These are phyloP conservation scores for Echinosphaeria canescens DNA, from an alignment of 2,329 filamentous ascomycete genomes.

Conservation along the genomic window DNA sequence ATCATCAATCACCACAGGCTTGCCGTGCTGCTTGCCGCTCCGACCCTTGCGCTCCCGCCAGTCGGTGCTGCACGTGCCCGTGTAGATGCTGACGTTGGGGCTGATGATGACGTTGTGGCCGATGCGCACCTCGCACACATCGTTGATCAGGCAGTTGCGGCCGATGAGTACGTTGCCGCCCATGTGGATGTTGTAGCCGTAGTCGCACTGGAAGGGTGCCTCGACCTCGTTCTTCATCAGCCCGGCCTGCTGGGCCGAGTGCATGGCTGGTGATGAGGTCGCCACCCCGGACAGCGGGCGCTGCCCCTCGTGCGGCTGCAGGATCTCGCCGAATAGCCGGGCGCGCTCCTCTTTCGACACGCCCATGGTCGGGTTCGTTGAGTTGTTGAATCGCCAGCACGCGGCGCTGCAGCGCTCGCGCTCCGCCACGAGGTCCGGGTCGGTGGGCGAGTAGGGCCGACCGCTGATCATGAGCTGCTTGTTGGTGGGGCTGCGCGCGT, in stretches of 20 bases:
- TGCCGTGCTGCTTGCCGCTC: slow-evolving; percentile 48
- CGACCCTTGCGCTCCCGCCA: slow-evolving; percentile 53
- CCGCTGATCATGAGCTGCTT: slow-evolving; percentile 82
- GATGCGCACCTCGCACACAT: slow-evolving; percentile 67
- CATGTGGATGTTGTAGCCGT: slow-evolving; percentile 85
- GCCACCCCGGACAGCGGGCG: slow-evolving; percentile 31
- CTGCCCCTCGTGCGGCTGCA: slow-evolving; percentile 37
- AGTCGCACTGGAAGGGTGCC: slow-evolving; percentile 71
- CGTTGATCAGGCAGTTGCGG: slow-evolving; percentile 66
- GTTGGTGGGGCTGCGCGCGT: slow-evolving; percentile 35
- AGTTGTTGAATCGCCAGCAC: slow-evolving; percentile 73
- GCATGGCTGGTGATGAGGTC: slow-evolving; percentile 25
- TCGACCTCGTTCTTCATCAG: slow-evolving; percentile 61
- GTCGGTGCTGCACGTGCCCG: slow-evolving; percentile 50
- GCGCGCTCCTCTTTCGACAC: slow-evolving; percentile 47
- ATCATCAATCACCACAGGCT: slow-evolving; percentile 57
- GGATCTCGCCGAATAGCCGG: slow-evolving; percentile 48
- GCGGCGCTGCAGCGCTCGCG: slow-evolving; percentile 68
- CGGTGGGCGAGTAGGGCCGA: slow-evolving; percentile 58
- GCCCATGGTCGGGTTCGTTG: slow-evolving; percentile 50
- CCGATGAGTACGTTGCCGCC: slow-evolving; percentile 71
- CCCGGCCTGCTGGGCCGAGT: slow-evolving; percentile 42
- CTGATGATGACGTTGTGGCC: slow-evolving; percentile 60
- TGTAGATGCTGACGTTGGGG: slow-evolving; percentile 72
- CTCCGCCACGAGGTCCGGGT: slow-evolving; percentile 58